Evolutionary conservation across 345 rosid genomes (phyloP).

Genomic region (Psidium friedrichsthalianum): DNA sequence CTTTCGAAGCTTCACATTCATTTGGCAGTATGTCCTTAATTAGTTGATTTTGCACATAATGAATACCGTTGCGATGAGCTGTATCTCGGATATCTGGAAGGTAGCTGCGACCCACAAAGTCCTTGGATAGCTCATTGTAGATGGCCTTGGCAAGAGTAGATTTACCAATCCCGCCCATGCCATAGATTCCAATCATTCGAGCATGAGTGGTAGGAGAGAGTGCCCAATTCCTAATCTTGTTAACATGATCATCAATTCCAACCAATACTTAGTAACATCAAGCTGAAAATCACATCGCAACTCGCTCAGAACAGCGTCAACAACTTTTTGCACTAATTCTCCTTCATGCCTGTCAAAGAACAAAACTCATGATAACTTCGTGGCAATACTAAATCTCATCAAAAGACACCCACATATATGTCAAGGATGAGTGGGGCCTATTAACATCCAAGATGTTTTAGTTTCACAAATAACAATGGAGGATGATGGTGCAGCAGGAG

Average conservation of each 20-base stretch:
- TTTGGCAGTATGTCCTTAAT: not conserved
- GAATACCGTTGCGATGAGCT: fast-evolving
- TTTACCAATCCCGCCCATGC: not conserved
- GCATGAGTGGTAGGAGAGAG: fast-evolving
- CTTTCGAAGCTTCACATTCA: fast-evolving
- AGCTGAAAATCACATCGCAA: not conserved
- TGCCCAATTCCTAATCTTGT: not conserved
- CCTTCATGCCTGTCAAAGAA: not conserved
- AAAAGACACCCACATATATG: too few species aligned
- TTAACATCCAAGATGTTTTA: too few species aligned
- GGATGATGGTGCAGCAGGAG: not conserved
- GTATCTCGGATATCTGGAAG: not conserved
- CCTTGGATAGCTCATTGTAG: not conserved
- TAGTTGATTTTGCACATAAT: not conserved
- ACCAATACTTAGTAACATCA: not conserved
- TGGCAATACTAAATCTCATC: too few species aligned
- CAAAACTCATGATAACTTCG: too few species aligned
- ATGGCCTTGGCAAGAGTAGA: not conserved
- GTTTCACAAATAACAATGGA: not conserved
- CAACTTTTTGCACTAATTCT: not conserved
- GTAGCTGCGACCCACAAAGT: not conserved
- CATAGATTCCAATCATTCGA: not conserved
- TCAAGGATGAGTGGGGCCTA: too few species aligned
- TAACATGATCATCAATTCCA: not conserved
- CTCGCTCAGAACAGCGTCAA: not conserved